Evolutionary conservation across 371 early-diverging fungal genomes (phyloP).

Genomic region (Capillidium heterosporum): DNA sequence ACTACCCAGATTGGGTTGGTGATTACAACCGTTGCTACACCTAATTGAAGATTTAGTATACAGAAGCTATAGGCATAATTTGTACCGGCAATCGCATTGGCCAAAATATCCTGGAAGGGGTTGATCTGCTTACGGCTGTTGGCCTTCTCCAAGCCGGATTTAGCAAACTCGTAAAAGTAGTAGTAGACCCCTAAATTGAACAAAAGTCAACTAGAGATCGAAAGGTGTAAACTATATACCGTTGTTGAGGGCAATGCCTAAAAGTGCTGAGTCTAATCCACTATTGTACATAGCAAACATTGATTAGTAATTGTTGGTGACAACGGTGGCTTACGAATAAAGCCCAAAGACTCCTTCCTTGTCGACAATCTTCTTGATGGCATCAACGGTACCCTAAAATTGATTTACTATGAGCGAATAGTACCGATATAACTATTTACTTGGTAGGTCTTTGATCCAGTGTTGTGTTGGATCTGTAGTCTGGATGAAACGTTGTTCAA

Average conservation of each 20-base stretch:
- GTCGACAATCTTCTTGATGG: constrained; percentile 65
- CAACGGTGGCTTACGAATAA: constrained; percentile 47
- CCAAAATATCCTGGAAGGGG: constrained; percentile 69
- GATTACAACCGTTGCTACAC: constrained; percentile 61
- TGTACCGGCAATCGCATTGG: constrained; percentile 77
- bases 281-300: constrained; percentile 31
- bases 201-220: background rate
- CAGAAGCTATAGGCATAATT: background rate
- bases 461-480: constrained; percentile 64
- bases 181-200: constrained; percentile 49
- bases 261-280: constrained; percentile 86
- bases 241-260: constrained; percentile 90
- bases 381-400: constrained; percentile 42
- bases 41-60: constrained; percentile 7
- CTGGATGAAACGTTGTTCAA: constrained; percentile 79
- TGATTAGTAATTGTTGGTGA: background rate
- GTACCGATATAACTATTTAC: constrained; percentile 12
- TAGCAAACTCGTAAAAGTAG: constrained; percentile 86
- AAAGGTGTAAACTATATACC: constrained; percentile 18
- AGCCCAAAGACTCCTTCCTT: constrained; percentile 78
- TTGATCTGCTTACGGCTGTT: constrained; percentile 39
- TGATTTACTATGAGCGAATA: background rate
- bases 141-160: constrained; percentile 58
- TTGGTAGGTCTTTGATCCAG: constrained; percentile 38
- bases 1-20: constrained; percentile 98